Evolutionary conservation across 495 filamentous ascomycete species (phyloP), one percentile per base, ranked within the genome.

Genomic region (Cairneyella variabilis): DNA sequence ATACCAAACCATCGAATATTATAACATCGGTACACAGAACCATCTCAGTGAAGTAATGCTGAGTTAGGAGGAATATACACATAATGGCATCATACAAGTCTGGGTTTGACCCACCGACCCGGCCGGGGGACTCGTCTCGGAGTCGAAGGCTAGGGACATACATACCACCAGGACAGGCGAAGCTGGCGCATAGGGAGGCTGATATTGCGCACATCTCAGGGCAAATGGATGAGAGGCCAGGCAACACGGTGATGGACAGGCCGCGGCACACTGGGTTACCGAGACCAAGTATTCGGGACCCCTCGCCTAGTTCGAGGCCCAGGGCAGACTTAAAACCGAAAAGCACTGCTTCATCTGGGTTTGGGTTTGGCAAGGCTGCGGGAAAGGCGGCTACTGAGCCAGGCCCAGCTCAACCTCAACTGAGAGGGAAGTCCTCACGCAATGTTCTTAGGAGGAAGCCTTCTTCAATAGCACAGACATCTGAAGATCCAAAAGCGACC

Each of bases 401-500:
- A 52, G 26, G 23, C 9, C 51, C 40, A 4, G 30, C 47, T 2
- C 37, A 20, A 1, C 61, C 58, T 9, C 57, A 58, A 32, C 57
- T 62, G 44, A 62, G 48, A 18, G 46, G 21, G 17, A 67, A 67
- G 28, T 64, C 65, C 32, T 66, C 69, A 22, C 68, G 69, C 37
- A 70, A 71, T 40, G 61, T 72, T 2, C 65, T 78, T 40, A 62
- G 71, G 45, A 69, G 75, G 53, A 79, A 78, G 57, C 71, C 67
- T 25, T 72, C 77, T 26, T 72, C 64, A 8, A 42, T 75, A n/a
- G 62, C 69, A 5, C 67, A 69, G 57, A 70, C 75, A 6, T 30
- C 61, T 11, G 56, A 50, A 42, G 27, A 14, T 27, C 23, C 50
- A 3, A 25, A 25, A n/a, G 14, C 54, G 16, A 18, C 47, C 6